phyloP scores from a whole-genome alignment of 768 basidiomycete genomes.

The Hemileccinum impolitum region DNA sequence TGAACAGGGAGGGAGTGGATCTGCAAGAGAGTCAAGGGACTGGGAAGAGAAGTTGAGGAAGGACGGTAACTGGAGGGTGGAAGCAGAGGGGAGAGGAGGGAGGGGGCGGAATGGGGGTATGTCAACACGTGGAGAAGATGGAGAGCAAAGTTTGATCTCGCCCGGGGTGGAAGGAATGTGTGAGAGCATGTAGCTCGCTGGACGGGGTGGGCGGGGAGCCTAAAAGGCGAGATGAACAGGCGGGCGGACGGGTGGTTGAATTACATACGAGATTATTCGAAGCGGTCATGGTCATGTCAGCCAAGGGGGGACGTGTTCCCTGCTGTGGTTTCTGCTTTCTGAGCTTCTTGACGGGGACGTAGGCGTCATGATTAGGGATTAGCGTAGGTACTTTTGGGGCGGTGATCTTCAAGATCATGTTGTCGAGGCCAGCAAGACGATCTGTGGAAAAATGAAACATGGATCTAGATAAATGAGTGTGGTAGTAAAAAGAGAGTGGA shows the following conservation, averaged over 20 bases:
- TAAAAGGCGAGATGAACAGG: conserved; percentile 15
- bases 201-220: conserved; percentile 10
- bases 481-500: background rate
- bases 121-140: background rate
- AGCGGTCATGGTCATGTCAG: conserved; percentile 33
- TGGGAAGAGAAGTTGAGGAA: conserved; percentile 32
- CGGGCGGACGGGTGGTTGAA: background rate
- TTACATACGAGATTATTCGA: conserved; percentile 30
- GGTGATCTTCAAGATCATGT: conserved; percentile 36
- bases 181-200: conserved; percentile 17
- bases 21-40: conserved; percentile 14
- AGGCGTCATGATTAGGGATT: conserved; percentile 24
- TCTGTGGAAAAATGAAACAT: conserved; percentile 38
- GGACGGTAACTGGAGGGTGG: conserved; percentile 38
- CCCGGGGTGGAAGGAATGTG: conserved; percentile 6
- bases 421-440: conserved; percentile 44
- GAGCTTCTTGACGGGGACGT: conserved; percentile 22
- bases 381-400: conserved; percentile 26
- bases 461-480: conserved; percentile 13
- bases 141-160: conserved; percentile 5
- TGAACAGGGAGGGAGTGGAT: conserved; percentile 5
- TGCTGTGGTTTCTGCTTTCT: conserved; percentile 18
- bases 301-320: conserved; percentile 30
- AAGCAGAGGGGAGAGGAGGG: conserved; percentile 35
- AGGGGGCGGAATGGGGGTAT: conserved; percentile 27